Evolutionary conservation across 306 rosid genomes (phyloP).

Genomic region (Corylus avellana): DNA sequence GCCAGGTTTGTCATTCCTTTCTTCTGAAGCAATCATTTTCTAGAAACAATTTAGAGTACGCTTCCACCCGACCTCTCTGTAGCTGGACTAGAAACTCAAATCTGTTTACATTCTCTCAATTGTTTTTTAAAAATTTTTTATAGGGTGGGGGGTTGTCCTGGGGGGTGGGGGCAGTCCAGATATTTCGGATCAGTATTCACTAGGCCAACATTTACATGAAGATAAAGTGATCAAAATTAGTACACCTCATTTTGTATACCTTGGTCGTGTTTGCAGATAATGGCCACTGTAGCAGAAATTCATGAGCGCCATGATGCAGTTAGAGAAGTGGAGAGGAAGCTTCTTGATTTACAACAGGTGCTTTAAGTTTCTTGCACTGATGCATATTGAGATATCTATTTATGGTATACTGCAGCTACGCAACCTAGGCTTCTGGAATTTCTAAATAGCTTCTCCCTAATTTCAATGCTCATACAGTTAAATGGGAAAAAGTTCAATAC

Average conservation of each 20-base stretch:
- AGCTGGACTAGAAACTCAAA: not conserved
- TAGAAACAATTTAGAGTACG: not conserved
- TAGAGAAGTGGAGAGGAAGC: constrained; percentile 86
- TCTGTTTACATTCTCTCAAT: not conserved
- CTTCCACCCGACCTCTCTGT: not conserved
- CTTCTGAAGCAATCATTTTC: not conserved
- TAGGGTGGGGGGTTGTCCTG: not conserved
- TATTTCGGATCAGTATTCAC: not conserved
- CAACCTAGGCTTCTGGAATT: not conserved
- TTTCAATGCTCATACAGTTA: not conserved
- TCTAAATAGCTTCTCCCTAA: not conserved
- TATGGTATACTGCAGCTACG: not conserved
- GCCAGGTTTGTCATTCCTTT: constrained; percentile 63
- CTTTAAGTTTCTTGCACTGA: constrained; percentile 17
- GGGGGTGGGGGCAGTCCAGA: not conserved
- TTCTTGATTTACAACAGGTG: constrained; percentile 91
- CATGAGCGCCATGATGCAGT: constrained; percentile 95
- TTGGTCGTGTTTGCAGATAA: constrained; percentile 55
- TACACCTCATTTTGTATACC: constrained; percentile 12
- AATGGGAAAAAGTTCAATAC: not conserved
- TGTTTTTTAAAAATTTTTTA: no score
- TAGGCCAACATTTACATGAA: constrained; percentile 6
- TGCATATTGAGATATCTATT: constrained; percentile 1
- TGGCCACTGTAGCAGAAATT: constrained; percentile 92
- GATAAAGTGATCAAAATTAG: constrained; percentile 3